Conservation (phyloP, 2,329 filamentous ascomycete genomes). For the Pseudogymnoascus sp. region DNA sequence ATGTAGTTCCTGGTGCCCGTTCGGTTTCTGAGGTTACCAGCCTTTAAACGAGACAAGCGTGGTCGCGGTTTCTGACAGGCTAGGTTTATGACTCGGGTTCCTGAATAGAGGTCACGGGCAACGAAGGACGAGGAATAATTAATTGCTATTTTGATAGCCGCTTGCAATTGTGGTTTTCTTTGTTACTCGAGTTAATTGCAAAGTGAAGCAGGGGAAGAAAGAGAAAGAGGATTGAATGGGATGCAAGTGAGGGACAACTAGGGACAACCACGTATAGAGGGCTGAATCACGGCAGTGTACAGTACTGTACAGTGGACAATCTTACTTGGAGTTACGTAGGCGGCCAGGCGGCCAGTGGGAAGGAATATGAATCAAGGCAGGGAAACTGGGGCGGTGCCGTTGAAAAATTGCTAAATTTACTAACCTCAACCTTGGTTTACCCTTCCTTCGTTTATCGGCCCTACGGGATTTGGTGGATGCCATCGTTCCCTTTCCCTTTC, state of each 20-base stretch:
- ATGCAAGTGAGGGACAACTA: background rate
- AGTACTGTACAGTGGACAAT: background rate
- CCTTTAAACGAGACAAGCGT: constrained; percentile 11
- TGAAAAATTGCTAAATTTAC: constrained; percentile 9
- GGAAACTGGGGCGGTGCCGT: background rate
- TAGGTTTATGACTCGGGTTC: constrained; percentile 7
- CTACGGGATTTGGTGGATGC: background rate
- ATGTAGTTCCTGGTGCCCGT: constrained; percentile 8
- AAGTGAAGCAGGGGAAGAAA: background rate
- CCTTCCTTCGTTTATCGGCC: background rate
- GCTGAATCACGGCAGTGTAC: background rate
- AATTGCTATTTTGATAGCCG: background rate
- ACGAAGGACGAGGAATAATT: background rate
- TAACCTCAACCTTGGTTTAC: background rate
- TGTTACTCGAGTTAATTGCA: background rate
- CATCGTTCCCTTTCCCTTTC: background rate
- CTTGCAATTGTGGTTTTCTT: background rate
- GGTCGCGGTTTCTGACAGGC: constrained; percentile 2
- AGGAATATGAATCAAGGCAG: background rate
- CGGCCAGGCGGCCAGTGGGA: background rate
- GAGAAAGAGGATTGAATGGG: background rate
- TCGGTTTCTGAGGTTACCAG: constrained; percentile 11
- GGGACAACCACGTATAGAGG: background rate
- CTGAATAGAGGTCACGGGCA: background rate
- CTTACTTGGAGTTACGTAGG: background rate